phyloP scores from a whole-genome alignment of 2,329 filamentous ascomycete species.

The Elsinoe australis region DNA sequence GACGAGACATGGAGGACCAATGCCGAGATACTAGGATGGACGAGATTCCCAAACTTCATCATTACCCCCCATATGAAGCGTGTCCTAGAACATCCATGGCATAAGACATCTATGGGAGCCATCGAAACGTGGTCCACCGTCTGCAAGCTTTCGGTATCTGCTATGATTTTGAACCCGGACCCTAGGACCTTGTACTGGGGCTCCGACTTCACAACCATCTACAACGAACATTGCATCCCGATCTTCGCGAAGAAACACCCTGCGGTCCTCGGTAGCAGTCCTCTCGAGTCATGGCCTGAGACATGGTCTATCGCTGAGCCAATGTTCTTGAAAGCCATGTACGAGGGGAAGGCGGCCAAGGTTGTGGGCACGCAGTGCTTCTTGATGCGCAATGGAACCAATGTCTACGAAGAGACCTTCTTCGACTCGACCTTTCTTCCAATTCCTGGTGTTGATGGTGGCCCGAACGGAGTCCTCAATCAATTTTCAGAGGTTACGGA shows the following conservation, averaged over 20 bases:
- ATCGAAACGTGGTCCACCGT: constrained; percentile 8
- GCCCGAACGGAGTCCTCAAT: constrained; percentile 22
- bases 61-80: constrained; percentile 10
- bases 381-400: constrained; percentile 18
- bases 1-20: constrained; percentile 4
- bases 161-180: constrained; percentile 11
- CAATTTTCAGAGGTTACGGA: constrained; percentile 26
- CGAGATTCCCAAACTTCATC: background rate
- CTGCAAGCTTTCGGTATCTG: constrained; percentile 12
- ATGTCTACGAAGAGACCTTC: constrained; percentile 18
- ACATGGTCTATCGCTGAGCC: constrained; percentile 22
- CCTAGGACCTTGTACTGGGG: constrained; percentile 25
- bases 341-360: constrained; percentile 17
- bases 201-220: constrained; percentile 27
- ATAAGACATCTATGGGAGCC: constrained; percentile 6
- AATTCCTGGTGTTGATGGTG: constrained; percentile 21
- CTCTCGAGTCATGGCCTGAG: constrained; percentile 22
- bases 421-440: constrained; percentile 19
- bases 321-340: constrained; percentile 23
- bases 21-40: constrained; percentile 9
- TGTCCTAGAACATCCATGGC: constrained; percentile 4
- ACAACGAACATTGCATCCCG: constrained; percentile 27
- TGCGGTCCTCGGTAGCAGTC: constrained; percentile 21
- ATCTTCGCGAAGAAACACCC: constrained; percentile 26
- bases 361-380: constrained; percentile 19